Base-by-base conservation (phyloP, 345 rosid genomes). In the Camelina neglecta region DNA sequence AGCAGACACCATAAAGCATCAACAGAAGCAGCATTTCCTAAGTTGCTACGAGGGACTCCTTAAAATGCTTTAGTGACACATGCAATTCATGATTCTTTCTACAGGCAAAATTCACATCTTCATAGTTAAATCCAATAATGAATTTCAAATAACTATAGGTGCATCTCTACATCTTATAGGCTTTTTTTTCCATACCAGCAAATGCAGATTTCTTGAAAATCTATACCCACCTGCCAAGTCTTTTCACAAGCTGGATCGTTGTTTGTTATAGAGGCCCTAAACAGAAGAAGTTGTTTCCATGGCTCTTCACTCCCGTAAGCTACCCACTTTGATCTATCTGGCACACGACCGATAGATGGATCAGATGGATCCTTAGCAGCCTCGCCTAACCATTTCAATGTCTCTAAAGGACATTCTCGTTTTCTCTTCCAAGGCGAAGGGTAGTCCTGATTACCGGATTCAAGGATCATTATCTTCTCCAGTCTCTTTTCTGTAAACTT, bases 221-320 rank as follows among this genome's bases (percentile, higher is more conserved):
- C 35, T 16, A 47, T 12, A 67, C 11, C 23, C 84, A 92, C 99
- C 99, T 86, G 90, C 79, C 73, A 76, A 62, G 5, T 60, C 57
- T 79, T 75, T 49, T 82, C 91, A 73, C 59, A 53, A 72, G 75
- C 61, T 64, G 82, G 58, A 69, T 83, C 85, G 72, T 54, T 65
- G 21, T 57, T 64, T 42, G 83, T 75, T 82, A 80, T 60, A 11
- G 83, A 78, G 31, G 89, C 93, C 21, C 97, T 83, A 80, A 79
- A 84, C 78, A 80, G 67, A 70, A 95, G 83, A 60, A 84, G 83
- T 82, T 86, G 93, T 83, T 83, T 92, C 99, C 99, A 90, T 8
- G 81, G 69, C 75, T 85, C 87, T 26, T 81, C 89, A 62, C 65
- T 83, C 62, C 86, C 90, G 78, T 72, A 85, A 67, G 79, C 77